phyloP scores from a whole-genome alignment of 116 monocot species.

The Phalaenopsis hybrid region DNA sequence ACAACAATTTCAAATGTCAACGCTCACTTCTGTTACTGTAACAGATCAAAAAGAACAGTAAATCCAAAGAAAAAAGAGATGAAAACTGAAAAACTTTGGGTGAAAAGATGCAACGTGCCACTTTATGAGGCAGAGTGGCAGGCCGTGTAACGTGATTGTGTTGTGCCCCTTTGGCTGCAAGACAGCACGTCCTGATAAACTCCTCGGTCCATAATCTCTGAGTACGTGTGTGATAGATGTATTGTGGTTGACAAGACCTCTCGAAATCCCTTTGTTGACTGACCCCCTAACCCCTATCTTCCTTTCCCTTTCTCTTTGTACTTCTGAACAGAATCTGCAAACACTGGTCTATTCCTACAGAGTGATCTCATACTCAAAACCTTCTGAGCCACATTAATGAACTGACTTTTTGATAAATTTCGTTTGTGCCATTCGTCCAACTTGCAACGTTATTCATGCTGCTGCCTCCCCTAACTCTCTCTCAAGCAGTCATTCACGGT shows the following conservation, averaged over 20 bases:
- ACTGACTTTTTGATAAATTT: neutral
- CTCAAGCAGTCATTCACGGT: neutral
- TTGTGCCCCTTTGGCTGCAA: neutral
- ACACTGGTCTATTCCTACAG: conserved; percentile 3
- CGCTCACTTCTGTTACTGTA: neutral
- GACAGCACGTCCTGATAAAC: neutral
- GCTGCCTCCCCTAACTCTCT: conserved; percentile 4
- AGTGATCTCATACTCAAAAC: conserved; percentile 8
- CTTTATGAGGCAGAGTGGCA: neutral
- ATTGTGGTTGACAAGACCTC: conserved; percentile 30
- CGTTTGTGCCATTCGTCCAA: neutral
- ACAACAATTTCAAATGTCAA: neutral
- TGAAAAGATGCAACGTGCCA: neutral
- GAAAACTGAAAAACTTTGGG: neutral
- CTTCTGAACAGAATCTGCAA: conserved; percentile 5
- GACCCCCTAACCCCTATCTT: neutral
- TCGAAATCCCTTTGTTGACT: conserved; percentile 19
- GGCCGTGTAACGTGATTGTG: neutral
- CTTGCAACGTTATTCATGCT: neutral
- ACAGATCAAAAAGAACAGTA: neutral
- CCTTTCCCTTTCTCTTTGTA: neutral
- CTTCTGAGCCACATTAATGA: conserved; percentile 6
- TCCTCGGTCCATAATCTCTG: conserved; percentile 3
- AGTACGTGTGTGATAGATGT: conserved; percentile 3
- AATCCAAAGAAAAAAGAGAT: neutral